phyloP scores from a whole-genome alignment of 73 alveolate genomes.

The Tetrahymena thermophila region DNA sequence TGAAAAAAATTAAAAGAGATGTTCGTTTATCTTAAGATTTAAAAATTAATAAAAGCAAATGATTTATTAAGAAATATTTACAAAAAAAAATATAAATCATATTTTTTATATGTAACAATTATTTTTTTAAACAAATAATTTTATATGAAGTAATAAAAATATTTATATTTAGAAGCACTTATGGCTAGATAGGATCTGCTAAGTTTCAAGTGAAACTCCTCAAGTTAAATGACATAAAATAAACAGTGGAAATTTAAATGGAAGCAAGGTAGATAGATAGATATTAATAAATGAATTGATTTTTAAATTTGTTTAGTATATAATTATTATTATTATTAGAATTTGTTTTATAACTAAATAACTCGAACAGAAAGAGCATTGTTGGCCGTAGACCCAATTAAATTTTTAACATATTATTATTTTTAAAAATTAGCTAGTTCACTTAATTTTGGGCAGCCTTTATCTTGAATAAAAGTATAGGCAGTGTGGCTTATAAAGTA shows the following conservation, averaged over 20 bases:
- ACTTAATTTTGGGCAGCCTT: not conserved
- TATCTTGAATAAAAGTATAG: not conserved
- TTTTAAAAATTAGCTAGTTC: not conserved
- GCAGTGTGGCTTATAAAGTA: not conserved
- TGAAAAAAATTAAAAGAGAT: no score
- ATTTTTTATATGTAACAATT: no score
- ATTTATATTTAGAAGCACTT: not conserved
- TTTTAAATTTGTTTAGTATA: not conserved
- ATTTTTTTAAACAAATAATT: no score
- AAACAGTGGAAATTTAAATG: not conserved
- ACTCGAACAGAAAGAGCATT: not conserved
- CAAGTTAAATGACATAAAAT: not conserved
- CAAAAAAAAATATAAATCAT: no score
- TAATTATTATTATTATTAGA: not conserved
- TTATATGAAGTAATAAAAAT: not conserved
- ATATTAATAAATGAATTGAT: no score
- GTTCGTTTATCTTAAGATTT: no score
- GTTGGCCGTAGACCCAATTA: not conserved
- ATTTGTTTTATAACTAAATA: not conserved
- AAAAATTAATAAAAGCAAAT: no score
- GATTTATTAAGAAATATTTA: no score
- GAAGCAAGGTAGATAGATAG: not conserved
- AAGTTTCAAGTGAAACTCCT: not conserved
- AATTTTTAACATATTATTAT: not conserved
- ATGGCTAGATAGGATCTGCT: not conserved